phyloP scores from a whole-genome alignment of 306 rosid genomes.

The apple (Malus domestica) region ASM211411v1 NC_041798.1:33137001-33137500 shows the following conservation, averaged over 20 bases:
- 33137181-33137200: neutral
- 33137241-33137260: neutral
- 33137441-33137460: neutral
- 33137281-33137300: neutral
- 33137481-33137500: neutral
- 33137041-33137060: slow-evolving; percentile 9
- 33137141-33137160: neutral
- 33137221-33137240: neutral
- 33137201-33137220: neutral
- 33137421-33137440: neutral
- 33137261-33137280: neutral
- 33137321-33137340: neutral
- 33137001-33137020: slow-evolving; percentile 93
- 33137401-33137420: neutral
- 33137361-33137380: neutral
- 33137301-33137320: neutral
- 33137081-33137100: neutral
- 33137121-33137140: neutral
- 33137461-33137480: neutral
- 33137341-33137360: neutral
- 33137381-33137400: neutral
- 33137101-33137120: neutral
- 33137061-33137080: neutral
- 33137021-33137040: slow-evolving; percentile 57
- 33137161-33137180: neutral